These are phyloP conservation scores for Lepiota venenata DNA, from an alignment of 768 basidiomycete species.

Conservation along the genomic window DNA sequence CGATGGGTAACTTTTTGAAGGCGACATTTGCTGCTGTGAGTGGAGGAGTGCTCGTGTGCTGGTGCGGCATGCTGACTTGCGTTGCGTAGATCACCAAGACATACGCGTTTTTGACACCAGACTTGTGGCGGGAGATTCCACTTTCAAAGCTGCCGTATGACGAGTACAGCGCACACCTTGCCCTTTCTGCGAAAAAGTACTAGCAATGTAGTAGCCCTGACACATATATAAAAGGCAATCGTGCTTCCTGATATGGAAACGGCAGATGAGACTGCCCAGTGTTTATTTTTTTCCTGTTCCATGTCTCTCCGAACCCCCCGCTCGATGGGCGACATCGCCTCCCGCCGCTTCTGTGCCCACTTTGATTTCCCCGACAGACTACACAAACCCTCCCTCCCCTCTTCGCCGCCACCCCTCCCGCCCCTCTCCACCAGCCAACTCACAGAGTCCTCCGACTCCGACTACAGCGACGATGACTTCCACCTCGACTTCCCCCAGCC, in stretches of 20 bases:
- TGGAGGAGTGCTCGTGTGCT: slow-evolving; percentile 11
- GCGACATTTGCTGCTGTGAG: slow-evolving; percentile 90
- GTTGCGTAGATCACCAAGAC: slow-evolving; percentile 86
- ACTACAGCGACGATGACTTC: slow-evolving; percentile 5
- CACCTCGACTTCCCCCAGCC: slow-evolving; percentile 39
- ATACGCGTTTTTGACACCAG: slow-evolving; percentile 97
- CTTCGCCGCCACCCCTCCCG: not conserved
- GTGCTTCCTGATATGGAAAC: slow-evolving; percentile 11
- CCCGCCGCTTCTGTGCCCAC: slow-evolving; percentile 28
- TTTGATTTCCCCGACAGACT: slow-evolving; percentile 19
- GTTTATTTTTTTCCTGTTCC: not conserved
- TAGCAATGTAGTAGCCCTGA: slow-evolving; percentile 14
- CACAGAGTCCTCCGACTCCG: slow-evolving; percentile 11
- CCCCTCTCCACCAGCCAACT: not conserved
- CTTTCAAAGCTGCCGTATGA: slow-evolving; percentile 90
- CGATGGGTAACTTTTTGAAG: slow-evolving; percentile 99
- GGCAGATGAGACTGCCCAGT: not conserved
- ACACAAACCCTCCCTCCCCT: no score
- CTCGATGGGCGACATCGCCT: slow-evolving; percentile 7
- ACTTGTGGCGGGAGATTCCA: slow-evolving; percentile 95
- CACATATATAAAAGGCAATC: slow-evolving; percentile 11
- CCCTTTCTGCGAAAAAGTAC: slow-evolving; percentile 79
- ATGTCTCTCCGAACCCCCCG: not conserved
- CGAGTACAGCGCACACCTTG: slow-evolving; percentile 91
- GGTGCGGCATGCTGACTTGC: not conserved